phyloP scores from a whole-genome alignment of 306 rosid genomes.

The Prunus davidiana region DNA sequence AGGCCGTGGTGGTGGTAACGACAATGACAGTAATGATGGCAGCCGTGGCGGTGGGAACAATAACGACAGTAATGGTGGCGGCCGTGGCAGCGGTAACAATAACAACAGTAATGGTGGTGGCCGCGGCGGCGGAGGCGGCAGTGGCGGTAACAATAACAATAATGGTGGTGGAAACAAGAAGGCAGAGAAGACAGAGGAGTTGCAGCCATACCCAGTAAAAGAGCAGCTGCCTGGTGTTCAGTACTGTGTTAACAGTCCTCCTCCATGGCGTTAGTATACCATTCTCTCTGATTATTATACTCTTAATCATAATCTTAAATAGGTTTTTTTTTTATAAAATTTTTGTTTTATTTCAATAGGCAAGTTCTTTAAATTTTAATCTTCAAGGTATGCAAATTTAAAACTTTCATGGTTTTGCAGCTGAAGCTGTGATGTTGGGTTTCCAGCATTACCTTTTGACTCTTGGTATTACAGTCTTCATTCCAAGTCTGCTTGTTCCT shows the following conservation, averaged over 20 bases:
- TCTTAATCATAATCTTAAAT: neutral
- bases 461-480: slow-evolving; percentile 67
- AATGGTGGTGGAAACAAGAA: slow-evolving; percentile 4
- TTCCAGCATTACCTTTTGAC: slow-evolving; percentile 80
- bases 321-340: neutral
- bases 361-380: neutral
- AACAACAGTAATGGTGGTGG: neutral
- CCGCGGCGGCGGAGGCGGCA: neutral
- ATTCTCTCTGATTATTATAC: no score
- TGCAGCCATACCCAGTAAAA: slow-evolving; percentile 45
- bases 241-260: slow-evolving; percentile 79
- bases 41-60: neutral
- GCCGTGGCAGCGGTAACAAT: slow-evolving; percentile 6
- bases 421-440: slow-evolving; percentile 66
- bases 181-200: slow-evolving; percentile 33
- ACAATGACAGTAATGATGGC: no score
- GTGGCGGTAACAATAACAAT: slow-evolving; percentile 4
- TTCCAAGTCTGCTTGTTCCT: slow-evolving; percentile 73
- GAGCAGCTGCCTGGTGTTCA: slow-evolving; percentile 75
- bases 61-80: neutral
- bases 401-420: slow-evolving; percentile 34
- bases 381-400: neutral
- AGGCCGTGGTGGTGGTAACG: no score
- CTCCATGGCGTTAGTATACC: slow-evolving; percentile 63
- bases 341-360: neutral